phyloP scores from a whole-genome alignment of 2,329 filamentous ascomycete species.

The Monilinia polystroma region DNA sequence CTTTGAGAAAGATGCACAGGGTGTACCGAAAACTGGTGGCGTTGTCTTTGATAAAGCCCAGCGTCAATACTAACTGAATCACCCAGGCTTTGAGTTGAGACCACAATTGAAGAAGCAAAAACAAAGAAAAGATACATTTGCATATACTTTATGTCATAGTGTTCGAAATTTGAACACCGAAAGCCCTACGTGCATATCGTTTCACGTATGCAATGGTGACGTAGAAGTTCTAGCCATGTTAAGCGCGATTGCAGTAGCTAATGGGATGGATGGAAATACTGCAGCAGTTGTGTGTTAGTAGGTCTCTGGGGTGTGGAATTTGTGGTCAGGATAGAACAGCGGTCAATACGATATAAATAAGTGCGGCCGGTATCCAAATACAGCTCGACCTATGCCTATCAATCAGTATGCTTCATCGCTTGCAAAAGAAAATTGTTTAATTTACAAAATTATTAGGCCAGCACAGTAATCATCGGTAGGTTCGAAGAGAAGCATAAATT shows the following conservation, averaged over 20 bases:
- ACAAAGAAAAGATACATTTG: neutral
- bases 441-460: neutral
- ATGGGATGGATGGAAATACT: neutral
- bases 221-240: neutral
- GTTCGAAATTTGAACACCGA: neutral
- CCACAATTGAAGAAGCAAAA: neutral
- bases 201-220: neutral
- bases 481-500: neutral
- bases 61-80: neutral
- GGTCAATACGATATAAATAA: neutral
- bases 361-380: neutral
- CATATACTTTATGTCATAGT: neutral
- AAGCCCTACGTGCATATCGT: neutral
- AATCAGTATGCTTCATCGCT: slow-evolving; percentile 1
- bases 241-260: neutral
- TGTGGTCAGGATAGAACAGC: neutral
- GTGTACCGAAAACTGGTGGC: too few species aligned
- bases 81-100: neutral
- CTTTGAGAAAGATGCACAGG: neutral
- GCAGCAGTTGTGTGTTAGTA: neutral
- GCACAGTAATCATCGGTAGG: neutral
- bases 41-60: neutral
- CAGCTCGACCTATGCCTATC: neutral
- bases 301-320: neutral
- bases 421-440: neutral